Base-by-base conservation (phyloP, 176 grass and related monocot species). In the Triticum urartu region DNA sequence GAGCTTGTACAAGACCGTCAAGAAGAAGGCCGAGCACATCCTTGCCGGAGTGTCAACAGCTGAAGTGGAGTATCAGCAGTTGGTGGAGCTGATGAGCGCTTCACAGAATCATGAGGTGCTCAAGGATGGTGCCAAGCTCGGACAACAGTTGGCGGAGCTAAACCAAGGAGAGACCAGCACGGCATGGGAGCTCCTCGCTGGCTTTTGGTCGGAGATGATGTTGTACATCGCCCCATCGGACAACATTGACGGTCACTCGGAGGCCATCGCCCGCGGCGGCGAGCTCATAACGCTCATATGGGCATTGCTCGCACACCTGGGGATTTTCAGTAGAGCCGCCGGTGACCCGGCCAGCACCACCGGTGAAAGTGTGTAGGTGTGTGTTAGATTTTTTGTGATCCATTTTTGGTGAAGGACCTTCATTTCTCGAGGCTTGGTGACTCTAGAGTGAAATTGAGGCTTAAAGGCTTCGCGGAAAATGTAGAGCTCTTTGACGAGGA, bases 21-120 rank as follows among this genome's bases (percentile, higher is more conserved):
- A 87, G 78, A 87, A 87, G 73, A 60, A 78, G 48, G 35, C 68
- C 4, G 18, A 18, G 20, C 20, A 10, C 20, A 40, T 87, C 9
- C 2, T 5, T 0, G 14, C 9, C 30, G 0, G 3, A 0, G 32
- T n/a, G 2, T 2, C 76, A 10, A 22, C 21, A 4, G 9, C 69
- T 7, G 68, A 87, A 7, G 22, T 2, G 4, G 6, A 60, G 42
- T 87, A 39, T 38, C 42, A 40, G 15, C 5, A 15, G 5, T 1
- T 81, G 42, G 15, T 32, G 3, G 1, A 11, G 0, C 11, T 58
- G 15, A 6, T 87, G 6, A 15, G 5, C 21, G 30, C 1, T 5
- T 18, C 50, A 0, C 9, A 43, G 10, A 70, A 70, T 7, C 12
- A 81, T 3, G 5, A 56, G 2, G 78, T 81, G 15, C 14, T 81